Conservation (phyloP, 2,329 filamentous ascomycete species). For the Penicillium sp. region DNA sequence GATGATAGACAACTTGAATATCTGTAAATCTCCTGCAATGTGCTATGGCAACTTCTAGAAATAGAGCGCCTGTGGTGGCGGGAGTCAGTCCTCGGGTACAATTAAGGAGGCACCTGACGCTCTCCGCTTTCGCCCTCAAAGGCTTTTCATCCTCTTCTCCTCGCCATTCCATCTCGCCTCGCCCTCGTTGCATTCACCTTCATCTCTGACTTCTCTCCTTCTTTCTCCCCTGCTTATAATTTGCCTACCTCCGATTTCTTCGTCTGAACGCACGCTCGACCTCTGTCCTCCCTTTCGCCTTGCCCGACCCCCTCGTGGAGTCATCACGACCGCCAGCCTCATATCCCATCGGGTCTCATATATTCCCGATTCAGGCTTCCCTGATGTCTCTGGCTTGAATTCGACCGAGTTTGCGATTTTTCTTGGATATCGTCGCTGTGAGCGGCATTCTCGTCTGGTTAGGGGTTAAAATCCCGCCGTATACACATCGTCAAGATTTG, state of each 20-base stretch:
- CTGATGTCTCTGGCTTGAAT: slow-evolving; percentile 21
- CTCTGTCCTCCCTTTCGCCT: slow-evolving; percentile 2
- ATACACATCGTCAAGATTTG: slow-evolving; percentile 15
- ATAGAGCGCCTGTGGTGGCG: slow-evolving; percentile 17
- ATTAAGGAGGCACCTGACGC: slow-evolving; percentile 28
- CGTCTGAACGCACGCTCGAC: background rate
- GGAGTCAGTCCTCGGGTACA: slow-evolving; percentile 15
- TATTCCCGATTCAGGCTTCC: slow-evolving; percentile 6
- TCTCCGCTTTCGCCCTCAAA: slow-evolving; percentile 27
- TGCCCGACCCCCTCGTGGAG: slow-evolving; percentile 3
- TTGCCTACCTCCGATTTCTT: background rate
- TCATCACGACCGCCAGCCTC: slow-evolving; percentile 12
- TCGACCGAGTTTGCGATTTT: slow-evolving; percentile 1
- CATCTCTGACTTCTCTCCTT: background rate
- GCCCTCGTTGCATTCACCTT: background rate
- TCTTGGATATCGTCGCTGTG: slow-evolving; percentile 9
- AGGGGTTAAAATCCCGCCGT: slow-evolving; percentile 15
- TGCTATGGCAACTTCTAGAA: slow-evolving; percentile 7
- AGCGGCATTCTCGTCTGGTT: slow-evolving; percentile 13
- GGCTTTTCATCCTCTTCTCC: slow-evolving; percentile 19
- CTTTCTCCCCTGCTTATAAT: background rate
- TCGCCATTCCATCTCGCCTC: slow-evolving; percentile 8
- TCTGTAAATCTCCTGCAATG: background rate
- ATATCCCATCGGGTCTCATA: slow-evolving; percentile 9
- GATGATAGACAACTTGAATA: too few relatives aligned